These are phyloP conservation scores for Trichoderma asperelloides DNA, from an alignment of 495 filamentous ascomycete genomes.

Conservation along the genomic window DNA sequence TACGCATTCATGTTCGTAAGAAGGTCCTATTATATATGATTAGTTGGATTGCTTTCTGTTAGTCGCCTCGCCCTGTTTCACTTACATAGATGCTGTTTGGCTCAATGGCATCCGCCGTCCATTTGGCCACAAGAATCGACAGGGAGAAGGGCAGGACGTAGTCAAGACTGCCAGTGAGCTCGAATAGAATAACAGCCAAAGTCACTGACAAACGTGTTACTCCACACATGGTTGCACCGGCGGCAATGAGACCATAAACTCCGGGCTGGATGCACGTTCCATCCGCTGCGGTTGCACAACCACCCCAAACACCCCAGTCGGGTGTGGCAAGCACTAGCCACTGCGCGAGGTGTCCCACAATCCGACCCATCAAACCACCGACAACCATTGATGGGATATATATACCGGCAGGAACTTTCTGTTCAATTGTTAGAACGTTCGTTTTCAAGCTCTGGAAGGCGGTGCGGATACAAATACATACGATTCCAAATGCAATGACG, in stretches of 20 bases:
- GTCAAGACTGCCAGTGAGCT: slow-evolving; percentile 87
- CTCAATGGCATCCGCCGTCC: slow-evolving; percentile 94
- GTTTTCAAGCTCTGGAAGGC: not conserved
- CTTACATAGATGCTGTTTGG: slow-evolving; percentile 87
- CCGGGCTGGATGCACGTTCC: slow-evolving; percentile 87
- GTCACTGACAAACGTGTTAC: slow-evolving; percentile 92
- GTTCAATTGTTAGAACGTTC: not conserved
- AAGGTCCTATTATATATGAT: slow-evolving; percentile 51
- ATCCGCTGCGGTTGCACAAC: slow-evolving; percentile 58
- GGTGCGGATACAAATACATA: slow-evolving; percentile 18
- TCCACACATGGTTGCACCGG: slow-evolving; percentile 95
- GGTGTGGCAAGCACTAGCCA: slow-evolving; percentile 70
- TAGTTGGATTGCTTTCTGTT: not conserved
- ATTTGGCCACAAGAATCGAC: slow-evolving; percentile 87
- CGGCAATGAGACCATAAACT: slow-evolving; percentile 90
- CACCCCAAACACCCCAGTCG: slow-evolving; percentile 58
- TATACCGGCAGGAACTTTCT: slow-evolving; percentile 89
- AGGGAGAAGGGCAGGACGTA: slow-evolving; percentile 94
- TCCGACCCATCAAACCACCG: slow-evolving; percentile 83
- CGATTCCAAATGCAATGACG: slow-evolving; percentile 78
- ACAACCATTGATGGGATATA: slow-evolving; percentile 99
- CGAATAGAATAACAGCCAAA: slow-evolving; percentile 89
- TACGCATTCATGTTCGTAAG: slow-evolving; percentile 96
- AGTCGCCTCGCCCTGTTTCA: not conserved
- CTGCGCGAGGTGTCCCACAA: slow-evolving; percentile 80